Evolutionary conservation across 176 grass and related monocot species (phyloP).

Genomic region (Pharus latifolius): DNA sequence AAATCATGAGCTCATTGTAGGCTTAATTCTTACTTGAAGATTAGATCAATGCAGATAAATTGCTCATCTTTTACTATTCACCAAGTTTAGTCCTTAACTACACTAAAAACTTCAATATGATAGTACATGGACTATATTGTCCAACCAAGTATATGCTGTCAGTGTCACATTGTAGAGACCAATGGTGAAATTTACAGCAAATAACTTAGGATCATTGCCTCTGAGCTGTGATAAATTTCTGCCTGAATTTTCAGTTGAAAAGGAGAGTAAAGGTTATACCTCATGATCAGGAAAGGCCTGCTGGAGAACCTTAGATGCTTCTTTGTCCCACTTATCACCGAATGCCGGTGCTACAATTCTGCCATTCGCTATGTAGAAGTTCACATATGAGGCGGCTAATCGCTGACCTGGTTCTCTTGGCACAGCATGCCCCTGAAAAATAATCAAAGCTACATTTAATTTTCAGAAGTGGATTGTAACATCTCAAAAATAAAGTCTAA

Average conservation of each 20-base stretch:
- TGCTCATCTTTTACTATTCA: no score
- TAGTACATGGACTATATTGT: not conserved
- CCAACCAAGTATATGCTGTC: not conserved
- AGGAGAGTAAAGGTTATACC: slow-evolving; percentile 11
- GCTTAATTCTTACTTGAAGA: not conserved
- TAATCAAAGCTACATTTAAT: not conserved
- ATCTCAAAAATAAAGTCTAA: no score
- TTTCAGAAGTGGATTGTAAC: not conserved
- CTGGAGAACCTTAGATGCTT: slow-evolving; percentile 41
- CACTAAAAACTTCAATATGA: no score
- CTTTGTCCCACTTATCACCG: slow-evolving; percentile 59
- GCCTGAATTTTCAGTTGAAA: not conserved
- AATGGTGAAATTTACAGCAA: not conserved
- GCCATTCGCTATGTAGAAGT: slow-evolving; percentile 76
- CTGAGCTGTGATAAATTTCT: not conserved
- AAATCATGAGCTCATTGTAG: not conserved
- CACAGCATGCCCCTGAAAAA: slow-evolving; percentile 56
- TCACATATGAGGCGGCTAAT: slow-evolving; percentile 79
- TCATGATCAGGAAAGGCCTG: slow-evolving; percentile 56
- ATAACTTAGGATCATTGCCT: not conserved
- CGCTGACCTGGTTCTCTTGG: slow-evolving; percentile 51
- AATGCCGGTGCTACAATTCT: slow-evolving; percentile 71
- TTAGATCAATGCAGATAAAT: not conserved
- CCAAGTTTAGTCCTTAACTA: no score
- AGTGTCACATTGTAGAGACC: not conserved